Conservation (phyloP, 1,139 yeast genomes). For the Yamadazyma membranifaciens region DNA sequence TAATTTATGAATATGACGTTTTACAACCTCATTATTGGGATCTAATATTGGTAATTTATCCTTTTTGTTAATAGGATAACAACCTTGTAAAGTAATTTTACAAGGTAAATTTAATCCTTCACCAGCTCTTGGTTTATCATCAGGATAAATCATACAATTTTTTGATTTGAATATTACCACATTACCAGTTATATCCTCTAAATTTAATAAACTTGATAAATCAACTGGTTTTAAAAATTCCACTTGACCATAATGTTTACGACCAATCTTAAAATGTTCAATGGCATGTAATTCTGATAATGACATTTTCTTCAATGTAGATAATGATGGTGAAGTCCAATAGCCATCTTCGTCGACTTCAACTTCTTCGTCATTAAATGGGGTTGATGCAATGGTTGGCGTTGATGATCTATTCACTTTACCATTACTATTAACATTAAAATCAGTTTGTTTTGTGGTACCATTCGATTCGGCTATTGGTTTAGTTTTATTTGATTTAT, state of each 20-base stretch:
- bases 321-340: constrained; percentile 80
- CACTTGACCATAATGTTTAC: constrained; percentile 73
- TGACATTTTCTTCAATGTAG: constrained; percentile 58
- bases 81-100: constrained; percentile 67
- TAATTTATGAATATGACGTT: constrained; percentile 66
- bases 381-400: constrained; percentile 12
- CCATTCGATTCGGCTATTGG: constrained; percentile 6
- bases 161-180: constrained; percentile 60
- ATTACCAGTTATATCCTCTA: constrained; percentile 64
- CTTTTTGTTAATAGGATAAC: constrained; percentile 74
- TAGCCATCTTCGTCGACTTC: constrained; percentile 65
- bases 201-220: constrained; percentile 58
- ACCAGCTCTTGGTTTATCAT: constrained; percentile 66
- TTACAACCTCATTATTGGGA: constrained; percentile 69
- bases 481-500: constrained; percentile 30
- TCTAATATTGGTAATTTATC: constrained; percentile 76
- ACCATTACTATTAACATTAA: constrained; percentile 19
- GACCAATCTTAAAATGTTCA: constrained; percentile 72
- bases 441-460: constrained; percentile 30
- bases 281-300: constrained; percentile 65
- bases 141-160: constrained; percentile 73
- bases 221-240: constrained; percentile 83
- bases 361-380: constrained; percentile 19
- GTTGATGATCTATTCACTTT: constrained; percentile 11
- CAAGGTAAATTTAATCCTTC: constrained; percentile 83